Evolutionary conservation across 352 stramenopile species (phyloP), one percentile per base, ranked within the genome.

Genomic region (Pythium phragmitis): DNA sequence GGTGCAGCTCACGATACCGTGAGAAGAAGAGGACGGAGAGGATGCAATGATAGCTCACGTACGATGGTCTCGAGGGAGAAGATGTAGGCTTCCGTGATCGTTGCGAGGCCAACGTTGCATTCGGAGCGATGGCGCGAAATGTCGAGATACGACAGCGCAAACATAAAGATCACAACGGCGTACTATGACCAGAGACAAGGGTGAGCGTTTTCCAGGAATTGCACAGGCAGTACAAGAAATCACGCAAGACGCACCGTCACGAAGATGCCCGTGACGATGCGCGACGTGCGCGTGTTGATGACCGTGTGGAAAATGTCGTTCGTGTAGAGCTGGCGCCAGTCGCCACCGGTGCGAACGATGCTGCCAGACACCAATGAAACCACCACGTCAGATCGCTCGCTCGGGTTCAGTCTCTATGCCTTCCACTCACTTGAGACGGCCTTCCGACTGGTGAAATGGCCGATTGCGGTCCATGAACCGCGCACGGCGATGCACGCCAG

Each of bases 21-120:
- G 4, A 47, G 41, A 47, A 23, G 3, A n/a, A 48, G 2, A 26
- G n/a, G 8, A 19, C 7, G 13, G 34, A 26, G 13, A 28, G 5
- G 30, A 28, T 21, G 16, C 17, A n/a, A 16, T 39, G 9, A 21
- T 5, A 50, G 43, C 8, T 16, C 48, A 82, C 77, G 54, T 66
- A 95, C 87, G 56, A 95, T 95, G 7, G 87, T 93, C 60, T 95
- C 84, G 23, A 95, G 81, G 4, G 87, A 95, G 63, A 95, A 95
- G 53, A 95, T 76, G 63, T 95, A 95, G 39, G 87, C 80, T 48
- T 95, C 79, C 57, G 89, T 92, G 37, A 93, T 73, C 48, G 78
- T 90, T 26, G 55, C 69, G 61, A 95, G 63, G 16, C 87, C 87
- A 5, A 95, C 76, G 63, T 95, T 82, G 60, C 87, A 95, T 36